These are phyloP conservation scores for Lepidium campestre DNA, from an alignment of 441 rosid genomes.

Conservation along the genomic window DNA sequence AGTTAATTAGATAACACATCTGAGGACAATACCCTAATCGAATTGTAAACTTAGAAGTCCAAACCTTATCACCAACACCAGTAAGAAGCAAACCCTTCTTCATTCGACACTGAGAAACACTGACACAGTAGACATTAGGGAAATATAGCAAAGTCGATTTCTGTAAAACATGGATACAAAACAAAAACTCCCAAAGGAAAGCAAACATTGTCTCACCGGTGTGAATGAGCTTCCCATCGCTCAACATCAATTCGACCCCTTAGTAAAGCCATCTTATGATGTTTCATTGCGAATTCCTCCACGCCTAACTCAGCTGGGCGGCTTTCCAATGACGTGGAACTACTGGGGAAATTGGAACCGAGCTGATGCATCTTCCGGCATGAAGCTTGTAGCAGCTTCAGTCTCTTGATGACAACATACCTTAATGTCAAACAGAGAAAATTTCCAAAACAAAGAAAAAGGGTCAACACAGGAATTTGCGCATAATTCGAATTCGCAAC, in stretches of 20 bases:
- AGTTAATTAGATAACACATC: neutral
- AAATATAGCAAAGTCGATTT: neutral
- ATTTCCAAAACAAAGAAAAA: no score
- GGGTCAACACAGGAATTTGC: neutral
- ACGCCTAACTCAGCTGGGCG: slow-evolving; percentile 35
- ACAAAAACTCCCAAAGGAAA: neutral
- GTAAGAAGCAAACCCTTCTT: slow-evolving; percentile 74
- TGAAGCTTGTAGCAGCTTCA: slow-evolving; percentile 47
- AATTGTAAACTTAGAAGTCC: neutral
- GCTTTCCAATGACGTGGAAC: slow-evolving; percentile 21
- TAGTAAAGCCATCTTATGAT: slow-evolving; percentile 45
- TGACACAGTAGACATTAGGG: slow-evolving; percentile 25
- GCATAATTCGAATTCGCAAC: neutral
- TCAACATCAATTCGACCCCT: slow-evolving; percentile 44
- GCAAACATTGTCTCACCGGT: slow-evolving; percentile 38
- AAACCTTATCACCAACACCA: slow-evolving; percentile 90
- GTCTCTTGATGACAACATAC: slow-evolving; percentile 41
- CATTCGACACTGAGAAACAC: slow-evolving; percentile 80
- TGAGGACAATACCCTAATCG: neutral
- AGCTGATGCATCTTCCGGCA: slow-evolving; percentile 38
- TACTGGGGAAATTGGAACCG: neutral
- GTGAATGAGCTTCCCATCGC: slow-evolving; percentile 77
- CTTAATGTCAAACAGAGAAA: slow-evolving; percentile 27
- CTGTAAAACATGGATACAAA: neutral
- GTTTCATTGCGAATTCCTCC: slow-evolving; percentile 56